Conservation (phyloP, 2,329 filamentous ascomycete species). For the Fusarium bulbicola region DNA sequence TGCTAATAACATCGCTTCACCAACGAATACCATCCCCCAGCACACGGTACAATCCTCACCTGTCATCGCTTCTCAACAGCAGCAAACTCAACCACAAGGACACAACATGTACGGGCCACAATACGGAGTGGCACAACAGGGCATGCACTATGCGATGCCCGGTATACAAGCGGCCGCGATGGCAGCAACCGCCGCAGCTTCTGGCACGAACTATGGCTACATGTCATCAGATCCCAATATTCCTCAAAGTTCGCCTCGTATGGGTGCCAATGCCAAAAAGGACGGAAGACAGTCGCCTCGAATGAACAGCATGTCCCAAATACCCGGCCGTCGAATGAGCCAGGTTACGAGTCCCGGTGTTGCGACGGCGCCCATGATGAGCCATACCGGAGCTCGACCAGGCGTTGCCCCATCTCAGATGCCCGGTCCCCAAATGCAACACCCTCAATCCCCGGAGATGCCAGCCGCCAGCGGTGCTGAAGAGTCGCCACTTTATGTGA, state of each 20-base stretch:
- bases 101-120: constrained; percentile 84
- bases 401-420: constrained; percentile 67
- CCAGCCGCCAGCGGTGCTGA: constrained; percentile 75
- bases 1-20: constrained; percentile 74
- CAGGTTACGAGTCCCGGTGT: constrained; percentile 80
- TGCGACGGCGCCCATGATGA: constrained; percentile 79
- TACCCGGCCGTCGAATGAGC: constrained; percentile 75
- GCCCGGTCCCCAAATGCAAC: constrained; percentile 71
- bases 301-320: constrained; percentile 69
- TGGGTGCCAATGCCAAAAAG: constrained; percentile 76
- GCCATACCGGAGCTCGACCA: constrained; percentile 65
- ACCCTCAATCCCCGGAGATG: constrained; percentile 82
- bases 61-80: constrained; percentile 81
- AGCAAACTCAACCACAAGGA: constrained; percentile 66
- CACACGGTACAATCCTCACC: constrained; percentile 79
- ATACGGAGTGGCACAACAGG: constrained; percentile 76
- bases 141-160: constrained; percentile 83
- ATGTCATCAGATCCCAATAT: constrained; percentile 75
- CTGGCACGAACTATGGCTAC: constrained; percentile 79
- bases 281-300: constrained; percentile 82
- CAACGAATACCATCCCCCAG: constrained; percentile 74
- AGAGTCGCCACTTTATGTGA: constrained; percentile 96
- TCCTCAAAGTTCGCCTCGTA: constrained; percentile 78
- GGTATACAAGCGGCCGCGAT: constrained; percentile 90
- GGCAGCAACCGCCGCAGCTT: constrained; percentile 90